Evolutionary conservation across 768 basidiomycete genomes (phyloP).

Genomic region (Trametes coccinea): DNA sequence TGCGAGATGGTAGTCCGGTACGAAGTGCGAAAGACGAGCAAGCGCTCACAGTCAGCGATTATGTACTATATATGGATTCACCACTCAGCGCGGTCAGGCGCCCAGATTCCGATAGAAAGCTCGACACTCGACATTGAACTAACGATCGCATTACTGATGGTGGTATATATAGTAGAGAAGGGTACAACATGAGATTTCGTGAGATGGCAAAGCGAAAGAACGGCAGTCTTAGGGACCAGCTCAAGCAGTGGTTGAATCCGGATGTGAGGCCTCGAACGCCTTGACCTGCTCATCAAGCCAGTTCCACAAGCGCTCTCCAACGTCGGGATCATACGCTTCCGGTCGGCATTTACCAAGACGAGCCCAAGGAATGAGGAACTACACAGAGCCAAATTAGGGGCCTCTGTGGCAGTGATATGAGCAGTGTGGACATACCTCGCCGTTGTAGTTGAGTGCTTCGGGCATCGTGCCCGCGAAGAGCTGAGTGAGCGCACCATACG

Average conservation of each 20-base stretch:
- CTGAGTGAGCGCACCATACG: conserved; percentile 34
- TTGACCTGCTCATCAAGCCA: conserved; percentile 28
- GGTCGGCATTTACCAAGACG: conserved; percentile 24
- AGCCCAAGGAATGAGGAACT: conserved; percentile 31
- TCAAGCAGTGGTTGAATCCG: background rate
- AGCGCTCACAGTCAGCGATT: too few species aligned
- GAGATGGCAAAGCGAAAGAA: too few species aligned
- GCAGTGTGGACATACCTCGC: conserved; percentile 37
- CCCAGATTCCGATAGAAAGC: too few species aligned
- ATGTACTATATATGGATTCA: too few species aligned
- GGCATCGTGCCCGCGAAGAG: conserved; percentile 39
- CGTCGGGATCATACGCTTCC: conserved; percentile 24
- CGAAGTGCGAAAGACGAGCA: too few species aligned
- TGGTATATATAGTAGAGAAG: background rate
- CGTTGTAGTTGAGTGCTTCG: conserved; percentile 40
- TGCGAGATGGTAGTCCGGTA: too few species aligned
- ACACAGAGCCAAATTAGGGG: too few species aligned
- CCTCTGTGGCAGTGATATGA: too few species aligned
- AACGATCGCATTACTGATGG: background rate
- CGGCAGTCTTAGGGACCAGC: too few species aligned
- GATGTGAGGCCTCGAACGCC: conserved; percentile 32
- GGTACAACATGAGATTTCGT: too few species aligned
- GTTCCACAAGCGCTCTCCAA: conserved; percentile 26
- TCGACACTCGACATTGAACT: too few species aligned
- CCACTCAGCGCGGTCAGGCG: too few species aligned